A percentile compares a stretch with the other conserved stretches of the same genome.
phyloP scores from a whole-genome alignment of 164 flowering plant genomes.

The Aristolochia contorta region DNA sequence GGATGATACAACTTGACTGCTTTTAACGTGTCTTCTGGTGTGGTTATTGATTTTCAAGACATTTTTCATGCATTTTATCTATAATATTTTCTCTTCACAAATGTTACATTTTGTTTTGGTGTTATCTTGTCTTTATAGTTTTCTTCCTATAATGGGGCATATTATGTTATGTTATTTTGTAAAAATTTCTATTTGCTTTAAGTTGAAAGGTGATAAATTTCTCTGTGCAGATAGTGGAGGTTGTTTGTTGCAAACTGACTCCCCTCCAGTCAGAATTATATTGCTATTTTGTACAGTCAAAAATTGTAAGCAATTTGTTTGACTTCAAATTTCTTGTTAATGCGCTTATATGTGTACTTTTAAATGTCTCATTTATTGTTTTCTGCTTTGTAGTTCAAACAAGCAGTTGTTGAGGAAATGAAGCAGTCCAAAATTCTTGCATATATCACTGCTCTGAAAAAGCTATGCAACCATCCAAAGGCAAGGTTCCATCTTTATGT shows the following conservation, averaged over 20 bases:
- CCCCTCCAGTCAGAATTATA: slow-evolving; percentile 77
- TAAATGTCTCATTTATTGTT: neutral
- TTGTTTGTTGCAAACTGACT: slow-evolving; percentile 95
- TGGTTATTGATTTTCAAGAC: neutral
- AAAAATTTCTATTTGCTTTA: neutral
- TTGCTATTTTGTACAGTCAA: slow-evolving; percentile 88
- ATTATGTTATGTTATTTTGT: neutral
- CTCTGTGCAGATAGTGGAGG: slow-evolving; percentile 79
- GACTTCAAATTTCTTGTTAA: neutral
- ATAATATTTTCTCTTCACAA: neutral
- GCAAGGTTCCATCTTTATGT: neutral
- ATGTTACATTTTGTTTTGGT: neutral
- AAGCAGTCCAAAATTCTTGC: slow-evolving; percentile 89
- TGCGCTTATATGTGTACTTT: neutral
- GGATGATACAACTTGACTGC: no score
- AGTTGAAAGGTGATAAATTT: neutral
- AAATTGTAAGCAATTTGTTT: slow-evolving; percentile 50
- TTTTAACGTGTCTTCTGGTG: neutral
- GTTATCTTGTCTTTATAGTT: neutral
- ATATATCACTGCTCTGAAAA: slow-evolving; percentile 94
- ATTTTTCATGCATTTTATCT: neutral
- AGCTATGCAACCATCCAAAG: slow-evolving; percentile 72
- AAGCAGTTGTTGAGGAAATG: slow-evolving; percentile 55
- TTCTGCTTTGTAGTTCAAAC: slow-evolving; percentile 44
- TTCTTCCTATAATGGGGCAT: no score